Percentiles rank a stretch among this genome's conserved stretches.
These are phyloP conservation scores for Tuber magnatum DNA, from an alignment of 495 filamentous ascomycete genomes.

Conservation along the genomic window DNA sequence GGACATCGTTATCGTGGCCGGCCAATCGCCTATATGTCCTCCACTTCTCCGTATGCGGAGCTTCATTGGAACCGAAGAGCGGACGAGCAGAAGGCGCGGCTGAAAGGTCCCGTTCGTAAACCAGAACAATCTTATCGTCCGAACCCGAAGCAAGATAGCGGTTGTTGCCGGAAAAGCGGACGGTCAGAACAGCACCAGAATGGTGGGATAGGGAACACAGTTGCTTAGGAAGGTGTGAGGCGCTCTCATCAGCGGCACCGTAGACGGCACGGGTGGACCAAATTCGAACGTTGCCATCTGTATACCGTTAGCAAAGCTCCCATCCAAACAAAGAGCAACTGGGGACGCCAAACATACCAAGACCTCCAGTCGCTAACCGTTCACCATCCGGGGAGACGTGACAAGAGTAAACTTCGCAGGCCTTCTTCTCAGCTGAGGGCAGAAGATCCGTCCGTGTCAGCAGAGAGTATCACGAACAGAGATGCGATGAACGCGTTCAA, in stretches of 20 bases:
- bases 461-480: slow-evolving; percentile 13
- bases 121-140: slow-evolving; percentile 96
- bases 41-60: slow-evolving; percentile 93
- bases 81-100: slow-evolving; percentile 21
- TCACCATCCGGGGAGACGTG: slow-evolving; percentile 91
- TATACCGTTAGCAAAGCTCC: slow-evolving; percentile 10
- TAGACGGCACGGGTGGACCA: slow-evolving; percentile 95
- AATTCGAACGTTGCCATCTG: slow-evolving; percentile 92
- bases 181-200: slow-evolving; percentile 91
- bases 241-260: slow-evolving; percentile 60
- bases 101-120: slow-evolving; percentile 70
- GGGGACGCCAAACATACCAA: slow-evolving; percentile 15
- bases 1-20: slow-evolving; percentile 97
- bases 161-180: slow-evolving; percentile 88
- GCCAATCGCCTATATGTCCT: slow-evolving; percentile 84
- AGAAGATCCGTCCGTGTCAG: slow-evolving; percentile 9
- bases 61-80: slow-evolving; percentile 70
- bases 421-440: slow-evolving; percentile 75
- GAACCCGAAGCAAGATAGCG: slow-evolving; percentile 92
- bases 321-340: slow-evolving; percentile 37
- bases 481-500: slow-evolving; percentile 14
- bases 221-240: slow-evolving; percentile 73
- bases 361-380: slow-evolving; percentile 67
- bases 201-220: slow-evolving; percentile 97
- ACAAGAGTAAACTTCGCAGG: slow-evolving; percentile 95